Conservation (phyloP, 345 rosid species). For the Populus simonii region DNA sequence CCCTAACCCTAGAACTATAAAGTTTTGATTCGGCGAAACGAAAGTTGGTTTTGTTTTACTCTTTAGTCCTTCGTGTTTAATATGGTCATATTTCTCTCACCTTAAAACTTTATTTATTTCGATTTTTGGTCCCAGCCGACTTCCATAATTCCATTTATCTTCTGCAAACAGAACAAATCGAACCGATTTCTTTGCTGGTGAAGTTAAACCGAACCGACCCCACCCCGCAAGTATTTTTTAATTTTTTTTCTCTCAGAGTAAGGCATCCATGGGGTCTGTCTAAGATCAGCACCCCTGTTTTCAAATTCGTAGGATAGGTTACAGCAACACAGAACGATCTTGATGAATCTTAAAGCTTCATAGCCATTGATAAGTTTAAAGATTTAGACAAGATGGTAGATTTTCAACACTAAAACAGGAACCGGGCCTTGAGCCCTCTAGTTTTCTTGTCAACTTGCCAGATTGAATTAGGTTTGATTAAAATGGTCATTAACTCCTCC, state of each 20-base stretch:
- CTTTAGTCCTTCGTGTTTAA: neutral
- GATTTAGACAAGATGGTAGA: no score
- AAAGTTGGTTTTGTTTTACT: neutral
- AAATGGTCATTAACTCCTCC: neutral
- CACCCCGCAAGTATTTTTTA: neutral
- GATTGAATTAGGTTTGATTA: no score
- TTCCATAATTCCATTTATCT: neutral
- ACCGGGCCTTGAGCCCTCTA: no score
- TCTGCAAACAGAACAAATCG: neutral
- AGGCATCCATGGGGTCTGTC: neutral
- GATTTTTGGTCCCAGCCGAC: neutral
- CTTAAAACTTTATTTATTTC: neutral
- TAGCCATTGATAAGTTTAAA: no score
- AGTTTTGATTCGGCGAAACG: neutral
- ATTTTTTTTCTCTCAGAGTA: no score
- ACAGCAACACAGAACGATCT: no score
- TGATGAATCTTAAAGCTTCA: no score
- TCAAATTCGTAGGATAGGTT: no score
- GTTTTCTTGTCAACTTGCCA: neutral
- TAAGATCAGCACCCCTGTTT: no score
- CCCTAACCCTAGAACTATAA: slow-evolving; percentile 16
- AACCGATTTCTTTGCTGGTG: no score
- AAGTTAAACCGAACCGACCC: neutral
- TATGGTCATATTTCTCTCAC: neutral
- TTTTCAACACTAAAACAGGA: neutral